Percentiles rank a stretch among this genome's conserved stretches.
These are phyloP conservation scores for Fusarium newnesense DNA, from an alignment of 2,329 filamentous ascomycete species.

Conservation along the genomic window DNA sequence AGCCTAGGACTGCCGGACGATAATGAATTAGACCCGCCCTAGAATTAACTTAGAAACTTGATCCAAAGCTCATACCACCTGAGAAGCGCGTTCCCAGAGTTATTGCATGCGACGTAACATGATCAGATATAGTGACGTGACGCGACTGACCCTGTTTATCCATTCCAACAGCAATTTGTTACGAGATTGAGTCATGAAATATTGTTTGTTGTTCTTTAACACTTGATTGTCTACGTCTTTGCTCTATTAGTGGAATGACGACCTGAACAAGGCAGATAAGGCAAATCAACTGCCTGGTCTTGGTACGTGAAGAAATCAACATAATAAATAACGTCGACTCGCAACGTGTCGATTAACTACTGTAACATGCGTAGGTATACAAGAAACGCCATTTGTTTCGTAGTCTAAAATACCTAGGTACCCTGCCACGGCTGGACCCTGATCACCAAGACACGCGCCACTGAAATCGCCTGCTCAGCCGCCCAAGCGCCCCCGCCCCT, in stretches of 20 bases:
- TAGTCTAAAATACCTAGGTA: background rate
- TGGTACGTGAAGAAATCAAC: background rate
- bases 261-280: background rate
- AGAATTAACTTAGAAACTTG: background rate
- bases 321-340: background rate
- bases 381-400: constrained; percentile 34
- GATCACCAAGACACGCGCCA: constrained; percentile 34
- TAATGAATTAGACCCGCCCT: background rate
- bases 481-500: constrained; percentile 26
- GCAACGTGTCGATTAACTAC: background rate
- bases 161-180: constrained; percentile 10
- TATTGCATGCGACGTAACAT: background rate
- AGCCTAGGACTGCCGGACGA: background rate
- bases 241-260: background rate
- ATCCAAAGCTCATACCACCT: background rate
- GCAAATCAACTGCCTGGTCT: background rate
- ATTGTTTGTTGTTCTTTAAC: constrained; percentile 1
- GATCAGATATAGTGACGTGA: background rate
- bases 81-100: background rate
- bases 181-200: background rate
- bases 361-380: background rate
- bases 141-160: background rate
- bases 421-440: constrained; percentile 31
- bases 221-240: background rate
- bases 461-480: constrained; percentile 33